Evolutionary conservation across 148 eudicot species (phyloP).

Genomic region (Rhododendron henanense): DNA sequence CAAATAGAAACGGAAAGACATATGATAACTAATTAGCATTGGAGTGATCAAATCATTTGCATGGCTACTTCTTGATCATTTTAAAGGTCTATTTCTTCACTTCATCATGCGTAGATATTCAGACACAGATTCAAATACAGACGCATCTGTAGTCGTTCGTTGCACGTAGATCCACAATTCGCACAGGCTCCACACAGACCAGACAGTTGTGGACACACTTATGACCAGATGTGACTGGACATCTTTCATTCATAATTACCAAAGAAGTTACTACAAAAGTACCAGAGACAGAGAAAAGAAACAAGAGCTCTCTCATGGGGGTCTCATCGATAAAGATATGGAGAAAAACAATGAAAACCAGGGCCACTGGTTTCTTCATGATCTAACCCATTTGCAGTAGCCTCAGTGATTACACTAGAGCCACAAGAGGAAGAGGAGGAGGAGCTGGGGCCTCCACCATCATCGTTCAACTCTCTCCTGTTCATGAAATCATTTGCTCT

Average conservation of each 20-base stretch:
- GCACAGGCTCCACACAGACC: background rate
- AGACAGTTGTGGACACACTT: background rate
- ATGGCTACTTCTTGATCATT: background rate
- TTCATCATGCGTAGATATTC: background rate
- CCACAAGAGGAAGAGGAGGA: conserved; percentile 27
- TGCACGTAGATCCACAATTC: background rate
- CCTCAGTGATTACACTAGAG: conserved; percentile 33
- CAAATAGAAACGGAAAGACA: background rate
- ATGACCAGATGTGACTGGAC: background rate
- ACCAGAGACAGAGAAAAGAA: background rate
- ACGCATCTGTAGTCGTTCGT: background rate
- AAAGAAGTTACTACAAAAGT: background rate
- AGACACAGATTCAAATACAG: background rate
- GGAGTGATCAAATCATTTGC: background rate
- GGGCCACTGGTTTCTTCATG: conserved; percentile 17
- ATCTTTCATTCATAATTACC: background rate
- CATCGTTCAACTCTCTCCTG: background rate
- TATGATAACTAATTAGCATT: too few species aligned
- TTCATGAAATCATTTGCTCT: background rate
- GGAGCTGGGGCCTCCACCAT: background rate
- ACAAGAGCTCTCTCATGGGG: background rate
- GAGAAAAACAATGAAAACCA: background rate
- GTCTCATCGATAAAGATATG: background rate
- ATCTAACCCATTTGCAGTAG: conserved; percentile 25
- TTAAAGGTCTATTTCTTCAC: background rate